Evolutionary conservation across 202 grass and related monocot species (phyloP), one percentile per base, ranked within the genome.

Genomic region (Eragrostis tef): DNA sequence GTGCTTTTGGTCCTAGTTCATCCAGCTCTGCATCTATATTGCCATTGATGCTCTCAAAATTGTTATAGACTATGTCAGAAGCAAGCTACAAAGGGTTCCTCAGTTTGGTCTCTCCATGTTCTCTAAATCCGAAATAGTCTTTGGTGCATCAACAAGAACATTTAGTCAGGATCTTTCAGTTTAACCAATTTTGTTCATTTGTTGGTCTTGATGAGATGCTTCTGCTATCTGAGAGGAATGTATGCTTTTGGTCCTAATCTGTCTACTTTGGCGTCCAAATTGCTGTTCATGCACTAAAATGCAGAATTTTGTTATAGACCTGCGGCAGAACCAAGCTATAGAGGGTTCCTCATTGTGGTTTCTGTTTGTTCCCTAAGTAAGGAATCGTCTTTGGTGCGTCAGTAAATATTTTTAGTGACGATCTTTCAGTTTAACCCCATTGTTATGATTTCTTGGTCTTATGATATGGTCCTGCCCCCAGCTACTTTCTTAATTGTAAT

Each of bases 231-330:
- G 34, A 5, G 34, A 39, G 34, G 6, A 39, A 39, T 39, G 34
- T 39, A 39, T 39, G 34, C 5, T 39, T 39, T 34, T 64, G 6
- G 6, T 66, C 57, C 24, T 20, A 48, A 1, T 67, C 70, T 1
- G 2, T 29, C 17, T 1, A 46, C 3, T 54, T 52, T 8, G 44
- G 19, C 57, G 13, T 11, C 10, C 19, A 51, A 24, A 57, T 59
- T 71, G 1, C 12, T 54, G 39, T 20, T 74, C 48, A 5, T n/a
- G 15, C 51, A 27, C 6, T 58, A 16, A 45, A 74, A 79, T 74
- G 68, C 13, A 34, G 43, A 79, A 67, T 60, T 73, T 79, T 11
- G 25, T 12, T 82, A 50, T 21, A 12, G 47, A 29, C 61, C 2
- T 24, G 52, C 2, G 13, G 54, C 25, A 75, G 62, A 67, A 66